Conservation (phyloP, 345 rosid species). For the Syzygium aqueum region DNA sequence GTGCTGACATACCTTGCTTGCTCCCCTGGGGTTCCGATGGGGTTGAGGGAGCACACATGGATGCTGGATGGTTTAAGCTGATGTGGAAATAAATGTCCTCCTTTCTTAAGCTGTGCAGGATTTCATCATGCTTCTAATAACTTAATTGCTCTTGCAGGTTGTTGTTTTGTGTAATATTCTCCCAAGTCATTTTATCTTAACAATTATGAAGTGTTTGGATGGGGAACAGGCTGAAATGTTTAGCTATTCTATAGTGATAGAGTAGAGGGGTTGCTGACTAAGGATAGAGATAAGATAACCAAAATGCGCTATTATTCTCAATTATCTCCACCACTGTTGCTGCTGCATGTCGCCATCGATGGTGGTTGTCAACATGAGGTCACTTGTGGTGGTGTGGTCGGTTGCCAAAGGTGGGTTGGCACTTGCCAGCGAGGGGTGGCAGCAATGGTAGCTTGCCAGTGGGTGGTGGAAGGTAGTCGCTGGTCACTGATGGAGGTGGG, state of each 20-base stretch:
- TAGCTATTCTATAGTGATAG: neutral
- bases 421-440: neutral
- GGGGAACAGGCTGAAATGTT: neutral
- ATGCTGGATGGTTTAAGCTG: neutral
- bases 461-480: neutral
- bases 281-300: neutral
- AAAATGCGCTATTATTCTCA: neutral
- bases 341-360: neutral
- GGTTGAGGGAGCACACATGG: neutral
- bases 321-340: neutral
- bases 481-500: neutral
- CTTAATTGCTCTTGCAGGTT: neutral
- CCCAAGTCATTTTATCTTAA: neutral
- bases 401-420: neutral
- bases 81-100: neutral
- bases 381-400: neutral
- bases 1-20: neutral
- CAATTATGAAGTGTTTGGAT: neutral
- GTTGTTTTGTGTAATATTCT: neutral
- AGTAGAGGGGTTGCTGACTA: neutral
- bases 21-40: neutral
- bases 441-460: neutral
- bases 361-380: neutral
- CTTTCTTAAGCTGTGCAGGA: neutral
- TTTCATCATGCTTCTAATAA: neutral